A percentile compares a stretch with the other conserved stretches of the same genome.
Evolutionary conservation across 768 basidiomycete species (phyloP).

Genomic region (Panus rudis): DNA sequence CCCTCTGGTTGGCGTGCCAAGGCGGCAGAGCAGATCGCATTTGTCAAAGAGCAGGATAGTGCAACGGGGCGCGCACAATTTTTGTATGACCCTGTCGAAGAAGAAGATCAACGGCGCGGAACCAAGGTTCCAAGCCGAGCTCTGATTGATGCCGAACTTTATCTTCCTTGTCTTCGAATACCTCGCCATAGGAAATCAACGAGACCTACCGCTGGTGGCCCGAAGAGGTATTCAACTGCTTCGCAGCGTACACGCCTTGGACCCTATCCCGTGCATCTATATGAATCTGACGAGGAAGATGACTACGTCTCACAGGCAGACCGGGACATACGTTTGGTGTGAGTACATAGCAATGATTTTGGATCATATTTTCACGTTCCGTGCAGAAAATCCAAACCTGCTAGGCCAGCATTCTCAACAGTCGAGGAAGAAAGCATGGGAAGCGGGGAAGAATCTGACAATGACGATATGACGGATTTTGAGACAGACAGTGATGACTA

Average conservation of each 20-base stretch:
- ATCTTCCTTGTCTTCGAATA: conserved; percentile 34
- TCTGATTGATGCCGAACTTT: conserved; percentile 44
- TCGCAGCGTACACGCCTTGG: neutral
- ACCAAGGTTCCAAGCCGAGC: conserved; percentile 17
- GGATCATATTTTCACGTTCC: no score
- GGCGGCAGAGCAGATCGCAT: conserved; percentile 52
- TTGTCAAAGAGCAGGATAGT: conserved; percentile 64
- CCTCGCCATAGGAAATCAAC: conserved; percentile 6
- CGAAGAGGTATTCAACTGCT: conserved; percentile 4
- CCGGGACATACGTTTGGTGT: conserved; percentile 70
- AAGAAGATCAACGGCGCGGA: neutral
- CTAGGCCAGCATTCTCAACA: conserved; percentile 19
- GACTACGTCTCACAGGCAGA: conserved; percentile 62
- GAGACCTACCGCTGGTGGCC: no score
- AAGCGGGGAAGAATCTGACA: conserved; percentile 75
- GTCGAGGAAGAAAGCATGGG: conserved; percentile 48
- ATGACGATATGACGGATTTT: conserved; percentile 58
- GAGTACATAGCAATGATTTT: conserved; percentile 23
- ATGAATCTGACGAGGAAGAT: conserved; percentile 56
- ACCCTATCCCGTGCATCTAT: conserved; percentile 9
- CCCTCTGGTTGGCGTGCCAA: conserved; percentile 47
- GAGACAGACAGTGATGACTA: conserved; percentile 33
- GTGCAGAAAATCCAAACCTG: no score
- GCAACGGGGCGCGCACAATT: conserved; percentile 55
- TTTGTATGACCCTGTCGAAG: conserved; percentile 37